Percentiles rank a stretch among this genome's conserved stretches.
phyloP scores from a whole-genome alignment of 345 rosid genomes.

The Isatis tinctoria region DNA sequence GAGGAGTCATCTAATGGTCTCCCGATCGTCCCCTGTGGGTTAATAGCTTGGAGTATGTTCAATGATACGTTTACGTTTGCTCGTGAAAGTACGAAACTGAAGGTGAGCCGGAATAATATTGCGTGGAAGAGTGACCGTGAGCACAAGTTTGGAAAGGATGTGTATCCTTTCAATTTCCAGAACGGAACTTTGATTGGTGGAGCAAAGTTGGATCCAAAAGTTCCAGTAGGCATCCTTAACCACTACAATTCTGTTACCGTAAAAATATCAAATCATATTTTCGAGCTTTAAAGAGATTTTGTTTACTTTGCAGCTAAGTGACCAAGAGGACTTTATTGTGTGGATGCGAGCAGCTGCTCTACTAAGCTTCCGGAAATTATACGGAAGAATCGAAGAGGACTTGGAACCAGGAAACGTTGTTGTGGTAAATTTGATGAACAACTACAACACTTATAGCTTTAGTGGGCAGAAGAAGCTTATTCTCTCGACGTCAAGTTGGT shows the following conservation, averaged over 20 bases:
- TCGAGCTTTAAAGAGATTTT: constrained; percentile 7
- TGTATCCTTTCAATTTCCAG: constrained; percentile 74
- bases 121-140: constrained; percentile 83
- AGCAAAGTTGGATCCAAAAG: constrained; percentile 52
- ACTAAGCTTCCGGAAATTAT: constrained; percentile 75
- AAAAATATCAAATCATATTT: background rate
- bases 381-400: constrained; percentile 80
- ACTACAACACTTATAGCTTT: constrained; percentile 82
- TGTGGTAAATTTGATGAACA: constrained; percentile 54
- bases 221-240: constrained; percentile 50
- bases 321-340: constrained; percentile 81
- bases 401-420: constrained; percentile 53
- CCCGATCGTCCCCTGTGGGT: constrained; percentile 77
- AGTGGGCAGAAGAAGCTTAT: constrained; percentile 75
- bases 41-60: constrained; percentile 87
- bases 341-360: constrained; percentile 89
- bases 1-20: constrained; percentile 51
- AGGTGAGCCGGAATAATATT: constrained; percentile 55
- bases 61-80: constrained; percentile 64
- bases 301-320: constrained; percentile 47
- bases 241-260: background rate
- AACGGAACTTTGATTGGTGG: constrained; percentile 76
- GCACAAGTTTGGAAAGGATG: constrained; percentile 73
- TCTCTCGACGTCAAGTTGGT: constrained; percentile 74
- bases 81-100: constrained; percentile 42